Evolutionary conservation across 2,329 filamentous ascomycete genomes (phyloP).

Genomic region (Pseudocercospora crystallina): DNA sequence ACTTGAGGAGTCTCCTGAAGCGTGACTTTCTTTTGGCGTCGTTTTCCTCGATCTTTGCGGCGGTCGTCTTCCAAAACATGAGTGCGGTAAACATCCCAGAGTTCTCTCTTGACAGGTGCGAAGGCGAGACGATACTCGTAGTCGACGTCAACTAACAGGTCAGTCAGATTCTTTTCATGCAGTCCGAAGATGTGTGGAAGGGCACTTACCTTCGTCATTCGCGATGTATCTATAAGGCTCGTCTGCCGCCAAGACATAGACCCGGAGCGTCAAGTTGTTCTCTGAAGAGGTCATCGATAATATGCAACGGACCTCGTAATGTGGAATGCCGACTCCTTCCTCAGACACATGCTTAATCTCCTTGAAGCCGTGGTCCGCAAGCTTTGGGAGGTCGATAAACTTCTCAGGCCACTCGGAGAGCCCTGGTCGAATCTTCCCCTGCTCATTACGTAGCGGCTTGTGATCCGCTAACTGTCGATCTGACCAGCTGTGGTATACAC

Average conservation of each 20-base stretch:
- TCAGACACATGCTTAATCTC: too few relatives aligned
- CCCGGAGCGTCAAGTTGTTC: background rate
- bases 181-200: background rate
- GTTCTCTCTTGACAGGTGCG: background rate
- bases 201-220: background rate
- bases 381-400: background rate
- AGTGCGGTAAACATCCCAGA: background rate
- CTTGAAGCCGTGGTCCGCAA: background rate
- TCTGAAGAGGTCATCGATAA: background rate
- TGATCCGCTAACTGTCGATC: background rate
- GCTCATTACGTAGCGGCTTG: background rate
- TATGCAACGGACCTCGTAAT: background rate
- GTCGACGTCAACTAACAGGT: background rate
- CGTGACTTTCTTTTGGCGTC: too few relatives aligned
- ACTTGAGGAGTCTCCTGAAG: too few relatives aligned
- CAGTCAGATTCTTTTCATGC: background rate
- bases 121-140: slow-evolving; percentile 1
- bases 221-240: background rate
- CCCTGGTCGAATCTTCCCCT: background rate
- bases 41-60: too few relatives aligned
- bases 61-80: background rate
- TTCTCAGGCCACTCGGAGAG: background rate
- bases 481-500: background rate
- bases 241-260: background rate
- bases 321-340: background rate